These are phyloP conservation scores for Aspergillus fijiensis DNA, from an alignment of 2,329 filamentous ascomycete species.

Conservation along the genomic window DNA sequence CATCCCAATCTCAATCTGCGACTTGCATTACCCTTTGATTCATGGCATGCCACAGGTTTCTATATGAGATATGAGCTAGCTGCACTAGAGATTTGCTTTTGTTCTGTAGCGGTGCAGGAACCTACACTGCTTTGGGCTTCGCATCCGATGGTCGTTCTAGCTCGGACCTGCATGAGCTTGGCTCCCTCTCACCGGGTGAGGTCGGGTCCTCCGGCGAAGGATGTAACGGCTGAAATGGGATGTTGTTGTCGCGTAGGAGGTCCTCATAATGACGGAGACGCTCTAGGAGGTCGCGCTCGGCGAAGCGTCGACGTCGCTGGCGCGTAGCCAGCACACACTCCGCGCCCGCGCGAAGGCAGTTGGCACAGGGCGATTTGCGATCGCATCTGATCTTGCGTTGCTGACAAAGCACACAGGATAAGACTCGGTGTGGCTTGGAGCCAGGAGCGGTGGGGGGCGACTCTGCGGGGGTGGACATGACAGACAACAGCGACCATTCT, in stretches of 20 bases:
- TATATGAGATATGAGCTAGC: slow-evolving; percentile 30
- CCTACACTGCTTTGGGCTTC: slow-evolving; percentile 2
- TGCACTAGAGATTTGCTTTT: slow-evolving; percentile 13
- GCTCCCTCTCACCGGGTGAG: neutral
- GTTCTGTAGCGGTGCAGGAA: slow-evolving; percentile 5
- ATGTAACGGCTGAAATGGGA: slow-evolving; percentile 66
- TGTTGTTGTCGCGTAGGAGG: slow-evolving; percentile 63
- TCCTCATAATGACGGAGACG: slow-evolving; percentile 68
- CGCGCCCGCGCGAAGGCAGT: slow-evolving; percentile 62
- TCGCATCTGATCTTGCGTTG: slow-evolving; percentile 75
- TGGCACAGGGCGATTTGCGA: slow-evolving; percentile 68
- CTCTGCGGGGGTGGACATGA: neutral
- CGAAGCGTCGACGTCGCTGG: slow-evolving; percentile 61
- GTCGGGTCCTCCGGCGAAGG: neutral
- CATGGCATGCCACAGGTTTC: slow-evolving; percentile 51
- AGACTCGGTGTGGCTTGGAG: slow-evolving; percentile 14
- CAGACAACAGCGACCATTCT: too few species aligned
- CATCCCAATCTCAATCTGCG: neutral
- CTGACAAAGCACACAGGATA: slow-evolving; percentile 68
- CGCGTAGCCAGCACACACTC: slow-evolving; percentile 55
- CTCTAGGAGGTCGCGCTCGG: slow-evolving; percentile 68
- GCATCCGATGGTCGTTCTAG: neutral
- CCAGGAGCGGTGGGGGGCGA: neutral
- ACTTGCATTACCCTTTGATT: slow-evolving; percentile 39
- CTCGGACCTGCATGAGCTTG: neutral